Percentiles rank a stretch among this genome's conserved stretches.
Conservation (phyloP, 331 rosid genomes). For the Quercus tomentella region DNA sequence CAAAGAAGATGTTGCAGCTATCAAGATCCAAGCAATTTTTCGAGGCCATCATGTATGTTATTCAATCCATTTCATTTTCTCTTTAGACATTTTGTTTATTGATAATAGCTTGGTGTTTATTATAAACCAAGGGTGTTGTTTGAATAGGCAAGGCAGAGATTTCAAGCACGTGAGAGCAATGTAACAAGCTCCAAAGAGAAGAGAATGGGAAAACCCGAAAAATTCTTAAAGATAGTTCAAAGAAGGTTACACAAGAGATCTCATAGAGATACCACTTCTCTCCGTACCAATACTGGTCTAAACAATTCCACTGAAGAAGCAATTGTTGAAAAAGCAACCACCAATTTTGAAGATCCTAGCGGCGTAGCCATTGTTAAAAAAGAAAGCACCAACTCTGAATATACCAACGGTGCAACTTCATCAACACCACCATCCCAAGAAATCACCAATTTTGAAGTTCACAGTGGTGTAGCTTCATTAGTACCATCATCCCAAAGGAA, state of each 20-base stretch:
- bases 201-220: slow-evolving; percentile 19
- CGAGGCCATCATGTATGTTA: slow-evolving; percentile 71
- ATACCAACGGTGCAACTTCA: background rate
- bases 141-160: background rate
- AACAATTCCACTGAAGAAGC: slow-evolving; percentile 23
- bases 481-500: background rate
- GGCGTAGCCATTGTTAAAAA: background rate
- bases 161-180: slow-evolving; percentile 20
- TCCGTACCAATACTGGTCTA: slow-evolving; percentile 21
- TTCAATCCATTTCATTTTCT: background rate
- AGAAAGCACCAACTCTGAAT: background rate
- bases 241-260: slow-evolving; percentile 36
- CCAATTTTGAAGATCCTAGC: background rate
- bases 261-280: slow-evolving; percentile 31
- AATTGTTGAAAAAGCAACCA: background rate
- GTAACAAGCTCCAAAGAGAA: background rate
- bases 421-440: background rate
- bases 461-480: background rate
- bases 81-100: background rate
- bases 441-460: background rate
- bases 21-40: slow-evolving; percentile 74
- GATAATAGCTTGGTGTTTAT: background rate
- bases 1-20: slow-evolving; percentile 45
- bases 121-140: background rate
- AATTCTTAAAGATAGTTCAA: slow-evolving; percentile 40